These are phyloP conservation scores for Rhododendron ferrugineum DNA, from an alignment of 148 eudicot species.

Conservation along the genomic window DNA sequence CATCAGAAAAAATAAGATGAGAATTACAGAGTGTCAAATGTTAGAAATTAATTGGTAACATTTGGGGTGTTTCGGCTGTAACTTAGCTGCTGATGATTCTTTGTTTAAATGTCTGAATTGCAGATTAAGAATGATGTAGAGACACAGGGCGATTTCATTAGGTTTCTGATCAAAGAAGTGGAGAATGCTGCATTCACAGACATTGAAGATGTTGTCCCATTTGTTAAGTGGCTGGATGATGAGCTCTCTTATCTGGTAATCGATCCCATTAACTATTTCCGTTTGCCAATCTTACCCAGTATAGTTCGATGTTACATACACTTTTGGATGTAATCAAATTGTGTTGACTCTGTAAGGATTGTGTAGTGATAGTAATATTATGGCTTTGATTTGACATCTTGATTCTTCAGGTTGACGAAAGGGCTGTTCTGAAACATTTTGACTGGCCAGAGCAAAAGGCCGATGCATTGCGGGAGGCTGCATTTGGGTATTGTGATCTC, in stretches of 20 bases:
- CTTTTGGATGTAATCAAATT: neutral
- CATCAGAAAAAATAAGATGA: too few relatives aligned
- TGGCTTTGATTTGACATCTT: neutral
- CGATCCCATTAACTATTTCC: neutral
- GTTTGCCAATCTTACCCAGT: neutral
- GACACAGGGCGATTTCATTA: conserved; percentile 86
- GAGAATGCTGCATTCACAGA: conserved; percentile 67
- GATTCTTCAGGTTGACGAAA: conserved; percentile 71
- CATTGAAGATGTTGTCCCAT: conserved; percentile 84
- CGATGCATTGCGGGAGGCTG: conserved; percentile 93
- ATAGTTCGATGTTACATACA: neutral
- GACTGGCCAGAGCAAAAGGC: conserved; percentile 97
- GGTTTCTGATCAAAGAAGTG: conserved; percentile 76
- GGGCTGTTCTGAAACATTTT: conserved; percentile 94
- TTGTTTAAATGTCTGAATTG: conserved; percentile 2
- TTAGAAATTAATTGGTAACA: neutral
- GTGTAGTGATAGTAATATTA: neutral
- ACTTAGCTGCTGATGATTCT: neutral
- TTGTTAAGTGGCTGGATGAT: conserved; percentile 96
- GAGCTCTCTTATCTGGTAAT: conserved; percentile 93
- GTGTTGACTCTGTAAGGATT: neutral
- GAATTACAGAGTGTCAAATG: neutral
- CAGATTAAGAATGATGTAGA: conserved; percentile 93
- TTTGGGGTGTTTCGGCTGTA: neutral
- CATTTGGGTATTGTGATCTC: conserved; percentile 87